A percentile compares a stretch with the other conserved stretches of the same genome.
Evolutionary conservation across 2,329 filamentous ascomycete genomes (phyloP).

Genomic region (Clonostachys sp.): DNA sequence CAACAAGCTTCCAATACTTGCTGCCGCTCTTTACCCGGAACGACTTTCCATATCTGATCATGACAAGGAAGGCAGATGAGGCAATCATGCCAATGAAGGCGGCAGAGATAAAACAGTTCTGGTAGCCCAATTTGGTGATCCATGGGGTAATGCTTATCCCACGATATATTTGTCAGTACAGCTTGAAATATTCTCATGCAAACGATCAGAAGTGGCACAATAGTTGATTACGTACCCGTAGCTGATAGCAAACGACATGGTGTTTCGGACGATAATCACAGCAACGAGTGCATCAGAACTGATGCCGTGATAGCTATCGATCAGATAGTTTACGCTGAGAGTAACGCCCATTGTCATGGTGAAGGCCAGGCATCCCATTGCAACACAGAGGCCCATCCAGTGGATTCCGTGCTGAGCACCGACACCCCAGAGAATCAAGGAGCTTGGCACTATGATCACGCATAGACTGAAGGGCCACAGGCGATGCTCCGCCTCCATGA

Average conservation of each 20-base stretch:
- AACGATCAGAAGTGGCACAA: constrained; percentile 11
- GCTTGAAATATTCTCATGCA: too few species aligned
- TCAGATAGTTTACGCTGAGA: constrained; percentile 29
- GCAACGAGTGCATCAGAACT: constrained; percentile 30
- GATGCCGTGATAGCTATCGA: constrained; percentile 33
- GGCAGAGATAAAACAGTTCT: constrained; percentile 35
- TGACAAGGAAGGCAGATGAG: neutral
- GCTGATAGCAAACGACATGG: constrained; percentile 26
- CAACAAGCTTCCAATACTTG: neutral
- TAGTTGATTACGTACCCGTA: constrained; percentile 31
- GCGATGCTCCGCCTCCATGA: constrained; percentile 34
- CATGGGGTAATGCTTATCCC: constrained; percentile 41
- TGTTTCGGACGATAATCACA: constrained; percentile 30
- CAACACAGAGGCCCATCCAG: constrained; percentile 34
- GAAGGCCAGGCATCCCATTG: constrained; percentile 27
- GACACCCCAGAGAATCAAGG: constrained; percentile 24
- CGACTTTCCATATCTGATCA: neutral
- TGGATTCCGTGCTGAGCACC: constrained; percentile 28
- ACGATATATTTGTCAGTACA: constrained; percentile 25
- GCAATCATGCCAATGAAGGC: constrained; percentile 26
- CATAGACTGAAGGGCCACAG: constrained; percentile 30
- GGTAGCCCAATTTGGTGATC: constrained; percentile 31
- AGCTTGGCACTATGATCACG: constrained; percentile 16
- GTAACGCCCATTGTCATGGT: constrained; percentile 26
- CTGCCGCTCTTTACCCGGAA: neutral